These are phyloP conservation scores for Aechmea fasciata DNA, from an alignment of 176 grass and related monocot species.

Conservation along the genomic window DNA sequence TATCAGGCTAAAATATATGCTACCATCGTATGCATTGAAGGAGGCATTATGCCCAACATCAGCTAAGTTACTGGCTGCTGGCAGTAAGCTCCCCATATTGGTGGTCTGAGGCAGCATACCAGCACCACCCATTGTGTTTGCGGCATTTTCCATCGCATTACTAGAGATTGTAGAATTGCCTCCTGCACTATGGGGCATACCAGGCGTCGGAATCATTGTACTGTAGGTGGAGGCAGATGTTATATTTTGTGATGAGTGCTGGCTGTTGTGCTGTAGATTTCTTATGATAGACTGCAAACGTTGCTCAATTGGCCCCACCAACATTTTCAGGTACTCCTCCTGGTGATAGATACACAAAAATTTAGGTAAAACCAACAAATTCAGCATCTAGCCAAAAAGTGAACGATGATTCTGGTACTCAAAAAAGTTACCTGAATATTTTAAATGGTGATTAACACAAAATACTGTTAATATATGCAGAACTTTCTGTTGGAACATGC, in stretches of 20 bases:
- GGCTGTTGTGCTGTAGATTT: conserved; percentile 24
- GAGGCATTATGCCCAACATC: conserved; percentile 14
- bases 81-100: conserved; percentile 41
- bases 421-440: background rate
- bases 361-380: conserved; percentile 17
- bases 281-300: conserved; percentile 51
- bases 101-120: conserved; percentile 52
- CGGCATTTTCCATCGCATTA: conserved; percentile 42
- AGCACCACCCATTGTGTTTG: conserved; percentile 31
- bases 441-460: background rate
- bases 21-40: conserved; percentile 18
- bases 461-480: background rate
- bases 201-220: conserved; percentile 93
- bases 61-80: conserved; percentile 28
- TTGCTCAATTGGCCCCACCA: conserved; percentile 39
- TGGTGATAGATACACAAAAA: conserved; percentile 33
- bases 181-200: conserved; percentile 49
- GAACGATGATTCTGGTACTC: conserved; percentile 25
- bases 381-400: conserved; percentile 7
- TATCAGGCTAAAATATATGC: background rate
- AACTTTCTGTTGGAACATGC: background rate
- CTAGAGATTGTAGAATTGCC: conserved; percentile 47
- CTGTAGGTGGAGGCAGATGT: conserved; percentile 57
- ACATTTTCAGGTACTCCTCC: conserved; percentile 65
- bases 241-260: conserved; percentile 20